Evolutionary conservation across 768 basidiomycete species (phyloP), one percentile per base, ranked within the genome.

Genomic region (Phanerochaete sordida): DNA sequence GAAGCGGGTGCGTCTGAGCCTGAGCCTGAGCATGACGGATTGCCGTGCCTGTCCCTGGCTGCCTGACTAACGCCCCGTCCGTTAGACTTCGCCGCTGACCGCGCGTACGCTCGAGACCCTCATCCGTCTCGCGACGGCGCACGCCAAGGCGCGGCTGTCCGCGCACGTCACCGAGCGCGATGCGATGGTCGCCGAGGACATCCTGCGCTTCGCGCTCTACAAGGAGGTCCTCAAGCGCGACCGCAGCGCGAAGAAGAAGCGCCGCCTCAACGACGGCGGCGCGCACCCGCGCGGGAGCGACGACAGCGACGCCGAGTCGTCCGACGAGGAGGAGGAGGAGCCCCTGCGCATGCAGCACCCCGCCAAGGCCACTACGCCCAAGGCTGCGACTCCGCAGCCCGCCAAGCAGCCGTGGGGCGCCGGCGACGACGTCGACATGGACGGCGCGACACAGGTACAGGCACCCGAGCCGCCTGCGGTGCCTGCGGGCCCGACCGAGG

Each of bases 21-120:
- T n/a, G n/a, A n/a, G n/a, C n/a, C n/a, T n/a, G 48, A 9, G 7
- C 8, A 28, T 45, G 44, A 21, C 39, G 35, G 53, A 67, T n/a
- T 54, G 3, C 54, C 43, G 31, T 55, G 6, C 33, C 26, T n/a
- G 16, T n/a, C 27, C 1, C 15, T 23, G n/a, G n/a, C n/a, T n/a
- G n/a, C 19, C 39, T 23, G 28, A 53, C 64, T 66, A 47, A 65
- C n/a, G 8, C 2, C 52, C 23, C 27, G 33, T 46, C 15, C 57
- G 56, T 55, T 66, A 98, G 96, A 99, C 97, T 3, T 91, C 96
- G 4, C 97, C 97, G 11, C 77, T 99, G 66, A 99, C 97, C 2
- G 96, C 97, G 21, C 95, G 97, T 82, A 97, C 97, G 2, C 86
- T 99, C 60, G 97, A 99, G 75, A 99, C 97, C 0, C 83, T 99